Evolutionary conservation across 768 basidiomycete genomes (phyloP).

Genomic region (Xerocomellus chrysenteron): DNA sequence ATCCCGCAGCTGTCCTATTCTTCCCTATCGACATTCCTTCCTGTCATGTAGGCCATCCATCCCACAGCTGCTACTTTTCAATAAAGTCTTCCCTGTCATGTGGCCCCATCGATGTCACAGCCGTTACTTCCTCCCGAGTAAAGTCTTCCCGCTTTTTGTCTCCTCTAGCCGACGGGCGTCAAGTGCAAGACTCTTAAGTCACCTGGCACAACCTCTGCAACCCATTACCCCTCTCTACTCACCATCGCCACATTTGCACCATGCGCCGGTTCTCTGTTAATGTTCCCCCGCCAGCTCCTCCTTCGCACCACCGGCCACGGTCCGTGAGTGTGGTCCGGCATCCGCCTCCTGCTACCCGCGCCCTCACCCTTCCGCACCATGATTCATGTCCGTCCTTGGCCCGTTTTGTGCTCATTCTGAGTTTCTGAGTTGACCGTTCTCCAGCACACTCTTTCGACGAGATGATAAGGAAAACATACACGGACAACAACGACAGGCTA

Average conservation of each 20-base stretch:
- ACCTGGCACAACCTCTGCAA: not conserved
- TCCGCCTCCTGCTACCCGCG: not conserved
- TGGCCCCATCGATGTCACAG: not conserved
- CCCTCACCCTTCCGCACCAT: not conserved
- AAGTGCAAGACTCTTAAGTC: not conserved
- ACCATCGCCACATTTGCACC: not conserved
- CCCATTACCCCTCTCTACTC: not conserved
- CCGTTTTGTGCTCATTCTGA: not conserved
- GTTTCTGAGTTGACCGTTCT: not conserved
- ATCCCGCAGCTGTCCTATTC: too few relatives aligned
- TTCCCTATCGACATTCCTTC: too few relatives aligned
- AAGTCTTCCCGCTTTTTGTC: not conserved
- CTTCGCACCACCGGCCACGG: not conserved
- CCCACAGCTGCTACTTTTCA: too few relatives aligned
- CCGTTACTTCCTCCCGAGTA: not conserved
- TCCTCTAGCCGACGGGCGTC: not conserved
- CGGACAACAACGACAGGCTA: not conserved
- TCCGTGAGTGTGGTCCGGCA: not conserved
- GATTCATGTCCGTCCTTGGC: slow-evolving; percentile 13
- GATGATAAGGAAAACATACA: not conserved
- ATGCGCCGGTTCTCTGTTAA: slow-evolving; percentile 5
- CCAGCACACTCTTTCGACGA: slow-evolving; percentile 9
- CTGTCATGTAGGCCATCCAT: too few relatives aligned
- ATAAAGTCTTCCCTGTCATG: too few relatives aligned
- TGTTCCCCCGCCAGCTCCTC: not conserved